A percentile compares a stretch with the other conserved stretches of the same genome.
These are phyloP conservation scores for Mucor racemosus DNA, from an alignment of 371 early-diverging fungal genomes.

Conservation along the genomic window DNA sequence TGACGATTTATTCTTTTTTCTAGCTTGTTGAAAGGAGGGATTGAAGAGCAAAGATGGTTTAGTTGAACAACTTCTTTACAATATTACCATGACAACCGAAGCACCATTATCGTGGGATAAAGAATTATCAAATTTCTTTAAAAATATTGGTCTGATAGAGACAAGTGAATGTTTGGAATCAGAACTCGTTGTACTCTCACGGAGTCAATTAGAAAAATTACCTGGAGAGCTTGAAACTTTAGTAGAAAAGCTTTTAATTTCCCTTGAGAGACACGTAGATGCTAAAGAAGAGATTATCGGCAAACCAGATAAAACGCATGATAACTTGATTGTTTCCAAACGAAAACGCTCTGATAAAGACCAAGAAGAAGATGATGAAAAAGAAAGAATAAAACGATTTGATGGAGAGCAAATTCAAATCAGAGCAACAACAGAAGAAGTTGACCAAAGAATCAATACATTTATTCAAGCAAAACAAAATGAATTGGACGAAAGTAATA, in stretches of 20 bases:
- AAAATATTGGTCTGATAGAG: slow-evolving; percentile 44
- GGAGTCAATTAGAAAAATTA: slow-evolving; percentile 33
- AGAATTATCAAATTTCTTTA: slow-evolving; percentile 38
- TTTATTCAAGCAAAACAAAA: slow-evolving; percentile 67
- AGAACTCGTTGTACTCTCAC: slow-evolving; percentile 44
- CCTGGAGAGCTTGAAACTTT: slow-evolving; percentile 41
- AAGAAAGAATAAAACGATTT: slow-evolving; percentile 37
- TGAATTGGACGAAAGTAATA: slow-evolving; percentile 74
- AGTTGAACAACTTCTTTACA: neutral
- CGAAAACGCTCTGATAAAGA: slow-evolving; percentile 24
- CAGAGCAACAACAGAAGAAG: slow-evolving; percentile 46
- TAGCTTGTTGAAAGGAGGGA: neutral
- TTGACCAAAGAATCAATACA: slow-evolving; percentile 54
- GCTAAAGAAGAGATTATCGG: slow-evolving; percentile 33
- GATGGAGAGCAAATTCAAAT: slow-evolving; percentile 55
- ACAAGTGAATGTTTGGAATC: slow-evolving; percentile 47
- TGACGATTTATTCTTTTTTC: slow-evolving; percentile 1
- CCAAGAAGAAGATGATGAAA: slow-evolving; percentile 29
- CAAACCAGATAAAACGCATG: slow-evolving; percentile 16
- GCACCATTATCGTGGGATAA: slow-evolving; percentile 35
- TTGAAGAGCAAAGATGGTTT: neutral
- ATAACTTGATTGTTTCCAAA: slow-evolving; percentile 26
- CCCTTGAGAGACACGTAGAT: slow-evolving; percentile 41
- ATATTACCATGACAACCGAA: slow-evolving; percentile 4
- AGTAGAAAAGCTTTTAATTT: slow-evolving; percentile 38